Percentiles rank a stretch among this genome's conserved stretches.
These are phyloP conservation scores for Stachybotrys echinatus DNA, from an alignment of 2,329 filamentous ascomycete genomes.

Conservation along the genomic window DNA sequence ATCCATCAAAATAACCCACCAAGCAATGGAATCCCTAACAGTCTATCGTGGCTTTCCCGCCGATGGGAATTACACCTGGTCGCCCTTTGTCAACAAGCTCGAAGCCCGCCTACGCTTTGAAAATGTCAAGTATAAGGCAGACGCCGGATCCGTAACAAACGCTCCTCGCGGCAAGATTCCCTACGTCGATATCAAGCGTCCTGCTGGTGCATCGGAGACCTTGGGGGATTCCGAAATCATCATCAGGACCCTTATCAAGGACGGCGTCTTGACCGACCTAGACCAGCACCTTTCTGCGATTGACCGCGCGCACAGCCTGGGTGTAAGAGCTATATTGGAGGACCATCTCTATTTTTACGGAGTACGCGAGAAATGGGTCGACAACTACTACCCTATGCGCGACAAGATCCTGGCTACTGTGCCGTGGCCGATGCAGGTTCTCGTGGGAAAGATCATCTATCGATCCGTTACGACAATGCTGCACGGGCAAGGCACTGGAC, in stretches of 20 bases:
- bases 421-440: slow-evolving; percentile 44
- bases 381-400: slow-evolving; percentile 56
- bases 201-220: slow-evolving; percentile 3
- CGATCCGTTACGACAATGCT: slow-evolving; percentile 37
- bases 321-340: slow-evolving; percentile 49
- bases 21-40: slow-evolving; percentile 10
- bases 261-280: slow-evolving; percentile 39
- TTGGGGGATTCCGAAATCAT: slow-evolving; percentile 54
- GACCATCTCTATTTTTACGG: slow-evolving; percentile 56
- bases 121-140: slow-evolving; percentile 38
- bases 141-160: slow-evolving; percentile 34
- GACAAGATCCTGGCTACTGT: slow-evolving; percentile 40
- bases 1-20: no score
- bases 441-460: slow-evolving; percentile 46
- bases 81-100: slow-evolving; percentile 58
- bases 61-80: slow-evolving; percentile 43
- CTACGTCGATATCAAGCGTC: slow-evolving; percentile 38
- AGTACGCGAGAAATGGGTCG: slow-evolving; percentile 49
- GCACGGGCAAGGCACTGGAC: slow-evolving; percentile 50
- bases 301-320: slow-evolving; percentile 42
- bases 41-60: slow-evolving; percentile 46
- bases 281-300: slow-evolving; percentile 33
- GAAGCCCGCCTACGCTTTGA: slow-evolving; percentile 56
- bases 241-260: slow-evolving; percentile 32
- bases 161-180: slow-evolving; percentile 57